phyloP scores from a whole-genome alignment of 2,329 filamentous ascomycete genomes.

The Fonsecaea pugnacius region DNA sequence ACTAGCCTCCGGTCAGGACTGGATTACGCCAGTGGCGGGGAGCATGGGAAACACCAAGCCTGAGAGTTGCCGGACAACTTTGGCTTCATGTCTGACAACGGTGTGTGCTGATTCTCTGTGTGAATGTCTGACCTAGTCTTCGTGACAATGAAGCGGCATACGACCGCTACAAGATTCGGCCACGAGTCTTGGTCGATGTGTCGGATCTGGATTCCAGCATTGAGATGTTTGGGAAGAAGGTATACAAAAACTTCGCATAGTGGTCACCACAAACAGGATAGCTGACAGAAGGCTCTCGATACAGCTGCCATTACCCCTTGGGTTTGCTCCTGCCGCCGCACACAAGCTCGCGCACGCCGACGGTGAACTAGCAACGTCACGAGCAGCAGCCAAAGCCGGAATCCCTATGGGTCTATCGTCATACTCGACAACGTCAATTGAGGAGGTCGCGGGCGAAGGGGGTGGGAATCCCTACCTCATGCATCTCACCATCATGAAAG shows the following conservation, averaged over 20 bases:
- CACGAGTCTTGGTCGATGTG: constrained; percentile 51
- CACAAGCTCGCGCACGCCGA: constrained; percentile 40
- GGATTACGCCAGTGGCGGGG: no score
- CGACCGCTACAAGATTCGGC: constrained; percentile 44
- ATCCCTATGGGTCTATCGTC: constrained; percentile 56
- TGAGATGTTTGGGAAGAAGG: constrained; percentile 41
- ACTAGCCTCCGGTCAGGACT: no score
- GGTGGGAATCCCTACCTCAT: constrained; percentile 32
- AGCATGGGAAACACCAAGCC: not conserved
- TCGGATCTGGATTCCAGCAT: constrained; percentile 44
- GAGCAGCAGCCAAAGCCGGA: constrained; percentile 50
- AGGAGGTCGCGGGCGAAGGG: constrained; percentile 52
- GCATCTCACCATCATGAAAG: not conserved
- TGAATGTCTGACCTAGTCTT: not conserved
- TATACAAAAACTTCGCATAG: not conserved
- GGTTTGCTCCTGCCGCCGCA: constrained; percentile 49
- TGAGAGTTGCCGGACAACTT: no score
- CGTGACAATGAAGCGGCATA: not conserved
- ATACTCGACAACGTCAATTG: constrained; percentile 51
- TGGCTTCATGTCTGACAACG: no score
- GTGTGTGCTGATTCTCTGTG: no score
- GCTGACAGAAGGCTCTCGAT: constrained; percentile 32
- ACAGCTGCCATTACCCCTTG: constrained; percentile 41
- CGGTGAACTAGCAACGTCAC: constrained; percentile 56
- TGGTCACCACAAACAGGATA: no score